Base-by-base conservation (phyloP, 2,329 filamentous ascomycete genomes). In the Neurospora sp. region DNA sequence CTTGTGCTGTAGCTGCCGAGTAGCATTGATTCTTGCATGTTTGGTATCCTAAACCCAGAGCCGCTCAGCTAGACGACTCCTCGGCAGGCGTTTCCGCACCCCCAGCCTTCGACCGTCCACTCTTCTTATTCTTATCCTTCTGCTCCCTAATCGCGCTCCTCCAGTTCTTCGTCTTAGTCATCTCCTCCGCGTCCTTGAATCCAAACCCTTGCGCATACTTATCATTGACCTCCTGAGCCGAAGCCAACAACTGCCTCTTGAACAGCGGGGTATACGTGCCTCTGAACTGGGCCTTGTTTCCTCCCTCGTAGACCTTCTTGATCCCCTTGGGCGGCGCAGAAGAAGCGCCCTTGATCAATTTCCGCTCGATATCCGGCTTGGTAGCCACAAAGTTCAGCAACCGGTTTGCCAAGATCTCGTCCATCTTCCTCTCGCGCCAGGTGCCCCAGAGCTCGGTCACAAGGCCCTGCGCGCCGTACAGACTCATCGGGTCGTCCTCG, bases 351-450 rank as follows among this genome's bases (percentile, higher is more conserved):
- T 67, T 71, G 68, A 67, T 70, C 19, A 69, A 36, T 58, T 68
- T 68, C 39, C 42, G 58, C 28, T 42, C 17, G 39, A 75, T 68
- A 38, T 75, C 72, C 33, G 75, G 70, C 73, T 84, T 83, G 1
- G 73, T 76, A 36, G 84, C 80, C 8, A 88, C 81, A 66, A 90
- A 80, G 76, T 92, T 87, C 71, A 98, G 82, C 68, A 99, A 81
- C 74, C 89, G 87, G 71, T 87, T 89, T 0, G 93, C 89, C 70
- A 99, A 83, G 68, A 97, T 83, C 83, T 98, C 96, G 76, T 98
- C 93, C 74, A 98, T 92, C 83, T 97, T 97, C 69, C 87, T 85
- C 77, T 89, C 87, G 71, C 92, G 87, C 95, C 96, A 99, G 28
- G 89, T 82, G 72, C 86, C 84, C 96, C 96, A 99, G 67, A 96